phyloP scores from a whole-genome alignment of 306 rosid species.

The Trifolium pratense region DNA sequence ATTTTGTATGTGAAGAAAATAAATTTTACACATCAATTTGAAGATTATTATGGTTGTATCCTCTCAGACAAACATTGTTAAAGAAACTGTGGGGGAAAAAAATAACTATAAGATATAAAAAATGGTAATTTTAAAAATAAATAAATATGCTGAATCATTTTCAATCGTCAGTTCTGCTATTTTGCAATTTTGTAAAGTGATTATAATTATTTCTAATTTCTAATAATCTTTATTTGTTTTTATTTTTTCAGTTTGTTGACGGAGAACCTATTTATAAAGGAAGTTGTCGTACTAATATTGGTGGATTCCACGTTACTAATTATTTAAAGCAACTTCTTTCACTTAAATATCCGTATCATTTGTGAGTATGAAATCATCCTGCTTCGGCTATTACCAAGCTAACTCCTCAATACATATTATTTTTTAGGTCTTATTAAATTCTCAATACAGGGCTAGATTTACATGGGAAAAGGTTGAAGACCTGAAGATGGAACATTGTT shows the following conservation, averaged over 20 bases:
- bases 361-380: conserved; percentile 59
- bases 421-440: conserved; percentile 37
- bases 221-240: conserved; percentile 12
- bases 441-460: conserved; percentile 71
- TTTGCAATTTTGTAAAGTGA: conserved; percentile 7
- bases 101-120: conserved; percentile 13
- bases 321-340: conserved; percentile 90
- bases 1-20: conserved; percentile 24
- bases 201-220: neutral
- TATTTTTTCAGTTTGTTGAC: conserved; percentile 68
- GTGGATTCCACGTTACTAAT: conserved; percentile 92
- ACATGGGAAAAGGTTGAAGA: conserved; percentile 98
- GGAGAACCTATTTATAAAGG: conserved; percentile 92
- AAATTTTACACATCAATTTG: neutral
- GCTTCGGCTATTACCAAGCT: conserved; percentile 37
- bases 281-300: conserved; percentile 87
- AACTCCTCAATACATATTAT: conserved; percentile 7
- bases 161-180: conserved; percentile 4
- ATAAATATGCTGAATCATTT: neutral
- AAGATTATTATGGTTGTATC: conserved; percentile 24
- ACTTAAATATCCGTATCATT: conserved; percentile 89
- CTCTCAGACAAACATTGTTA: neutral
- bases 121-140: neutral
- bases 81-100: neutral
- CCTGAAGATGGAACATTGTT: conserved; percentile 97